Percentiles rank a stretch among this genome's conserved stretches.
Conservation (phyloP, 164 flowering plant species). For the Warburgia ugandensis region DNA sequence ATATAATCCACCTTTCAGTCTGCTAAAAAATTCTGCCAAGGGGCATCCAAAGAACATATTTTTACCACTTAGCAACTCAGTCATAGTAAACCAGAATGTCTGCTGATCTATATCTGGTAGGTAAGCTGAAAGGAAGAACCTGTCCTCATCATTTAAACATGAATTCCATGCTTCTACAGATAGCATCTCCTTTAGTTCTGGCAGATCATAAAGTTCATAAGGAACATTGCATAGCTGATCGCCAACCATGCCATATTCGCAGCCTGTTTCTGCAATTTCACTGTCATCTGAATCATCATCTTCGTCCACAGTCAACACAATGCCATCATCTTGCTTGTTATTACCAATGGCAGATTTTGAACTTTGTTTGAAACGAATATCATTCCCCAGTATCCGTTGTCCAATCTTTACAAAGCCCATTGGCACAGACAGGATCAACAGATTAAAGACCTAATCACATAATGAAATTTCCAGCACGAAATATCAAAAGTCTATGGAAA, state of each 20-base stretch:
- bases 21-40: conserved; percentile 19
- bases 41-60: conserved; percentile 29
- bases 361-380: conserved; percentile 5
- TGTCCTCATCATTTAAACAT: conserved; percentile 31
- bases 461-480: no score
- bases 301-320: conserved; percentile 7
- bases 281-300: conserved; percentile 22
- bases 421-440: conserved; percentile 6
- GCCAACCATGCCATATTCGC: conserved; percentile 27
- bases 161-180: conserved; percentile 35
- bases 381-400: conserved; percentile 4
- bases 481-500: no score
- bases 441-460: no score
- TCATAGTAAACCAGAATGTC: conserved; percentile 29
- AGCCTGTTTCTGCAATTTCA: conserved; percentile 15
- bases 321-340: conserved; percentile 9
- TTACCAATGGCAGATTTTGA: background rate
- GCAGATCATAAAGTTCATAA: conserved; percentile 33
- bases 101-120: conserved; percentile 37
- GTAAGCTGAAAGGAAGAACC: conserved; percentile 26
- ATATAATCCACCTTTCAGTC: conserved; percentile 29
- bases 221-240: conserved; percentile 32
- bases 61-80: conserved; percentile 26
- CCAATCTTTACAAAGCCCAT: conserved; percentile 25
- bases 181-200: conserved; percentile 26